Percentiles rank a stretch among this genome's conserved stretches.
Evolutionary conservation across 495 filamentous ascomycete genomes (phyloP).

Genomic region (Lophiotrema nucula): DNA sequence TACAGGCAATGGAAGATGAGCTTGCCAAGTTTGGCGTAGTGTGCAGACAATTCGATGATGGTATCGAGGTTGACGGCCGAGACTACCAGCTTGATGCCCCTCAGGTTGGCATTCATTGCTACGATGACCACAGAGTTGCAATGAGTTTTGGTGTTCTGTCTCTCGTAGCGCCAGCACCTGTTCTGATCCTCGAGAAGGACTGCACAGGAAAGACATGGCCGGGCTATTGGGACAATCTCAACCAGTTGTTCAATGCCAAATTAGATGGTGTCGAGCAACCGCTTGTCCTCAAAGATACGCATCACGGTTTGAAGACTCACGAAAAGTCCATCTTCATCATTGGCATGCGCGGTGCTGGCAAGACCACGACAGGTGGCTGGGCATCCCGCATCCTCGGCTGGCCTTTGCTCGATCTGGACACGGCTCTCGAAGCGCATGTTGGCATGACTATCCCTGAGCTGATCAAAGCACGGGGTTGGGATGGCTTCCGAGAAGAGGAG

Average conservation of each 20-base stretch:
- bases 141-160: slow-evolving; percentile 98
- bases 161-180: slow-evolving; percentile 67
- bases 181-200: slow-evolving; percentile 81
- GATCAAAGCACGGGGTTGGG: slow-evolving; percentile 77
- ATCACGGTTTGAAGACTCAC: slow-evolving; percentile 42
- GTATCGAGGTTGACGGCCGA: slow-evolving; percentile 58
- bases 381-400: slow-evolving; percentile 70
- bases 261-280: slow-evolving; percentile 67
- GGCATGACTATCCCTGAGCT: slow-evolving; percentile 81
- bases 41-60: slow-evolving; percentile 86
- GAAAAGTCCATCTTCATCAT: slow-evolving; percentile 83
- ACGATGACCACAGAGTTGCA: slow-evolving; percentile 96
- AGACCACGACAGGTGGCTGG: slow-evolving; percentile 89
- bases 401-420: slow-evolving; percentile 83
- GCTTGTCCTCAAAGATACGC: slow-evolving; percentile 33
- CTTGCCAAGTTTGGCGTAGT: slow-evolving; percentile 92
- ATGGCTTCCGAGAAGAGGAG: slow-evolving; percentile 82
- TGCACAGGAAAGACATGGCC: slow-evolving; percentile 99
- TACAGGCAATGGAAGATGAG: slow-evolving; percentile 92
- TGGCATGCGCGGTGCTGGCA: slow-evolving; percentile 96
- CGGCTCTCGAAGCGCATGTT: slow-evolving; percentile 70
- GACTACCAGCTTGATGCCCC: slow-evolving; percentile 45
- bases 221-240: slow-evolving; percentile 93
- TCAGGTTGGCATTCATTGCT: slow-evolving; percentile 75
- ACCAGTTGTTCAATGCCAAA: slow-evolving; percentile 68